Evolutionary conservation across 768 basidiomycete species (phyloP), one percentile per base, ranked within the genome.

Genomic region (Suillus tomentosus): DNA sequence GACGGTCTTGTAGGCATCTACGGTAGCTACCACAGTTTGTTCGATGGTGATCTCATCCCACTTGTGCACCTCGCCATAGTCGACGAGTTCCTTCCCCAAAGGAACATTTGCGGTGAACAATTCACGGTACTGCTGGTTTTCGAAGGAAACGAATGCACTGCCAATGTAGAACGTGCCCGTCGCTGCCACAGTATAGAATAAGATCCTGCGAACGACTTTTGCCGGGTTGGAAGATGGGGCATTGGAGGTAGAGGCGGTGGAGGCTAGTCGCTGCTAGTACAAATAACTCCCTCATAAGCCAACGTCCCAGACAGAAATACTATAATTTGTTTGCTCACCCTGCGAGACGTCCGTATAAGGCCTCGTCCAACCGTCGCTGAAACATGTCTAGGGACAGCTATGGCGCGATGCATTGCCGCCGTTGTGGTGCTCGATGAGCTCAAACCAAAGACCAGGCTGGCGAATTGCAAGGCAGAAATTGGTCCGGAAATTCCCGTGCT

Each of bases 101-200:
- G 96, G 96, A 61, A 95, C 87, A 50, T 85, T 81, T 69, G 89
- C 85, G 62, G 87, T 83, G 81, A 97, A 97, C 73, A 96, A 83
- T 68, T 96, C 91, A 72, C 91, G 88, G 80, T 96, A 97, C 2
- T 80, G 75, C 68, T 88, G 89, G 75, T 85, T 88, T 70, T 90
- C 84, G 79, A 91, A 90, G 24, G 93, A 86, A 64, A 87, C 78
- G 75, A 92, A 90, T 10, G 89, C 85, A 76, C 94, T 94, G 59
- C 89, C 87, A 64, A 88, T 79, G 81, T 95, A 96, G 80, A 95
- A 94, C 19, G 88, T 86, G 56, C 89, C 85, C 19, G 86, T 85
- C 24, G 87, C 81, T 11, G 86, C 82, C 50, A 89, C 77, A 17
- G 92, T 88, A 61, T 90, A 87, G 76, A 89, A 79, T 39, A 96